These are phyloP conservation scores for Kandelia obovata DNA, from an alignment of 345 rosid genomes.

Conservation along the genomic window DNA sequence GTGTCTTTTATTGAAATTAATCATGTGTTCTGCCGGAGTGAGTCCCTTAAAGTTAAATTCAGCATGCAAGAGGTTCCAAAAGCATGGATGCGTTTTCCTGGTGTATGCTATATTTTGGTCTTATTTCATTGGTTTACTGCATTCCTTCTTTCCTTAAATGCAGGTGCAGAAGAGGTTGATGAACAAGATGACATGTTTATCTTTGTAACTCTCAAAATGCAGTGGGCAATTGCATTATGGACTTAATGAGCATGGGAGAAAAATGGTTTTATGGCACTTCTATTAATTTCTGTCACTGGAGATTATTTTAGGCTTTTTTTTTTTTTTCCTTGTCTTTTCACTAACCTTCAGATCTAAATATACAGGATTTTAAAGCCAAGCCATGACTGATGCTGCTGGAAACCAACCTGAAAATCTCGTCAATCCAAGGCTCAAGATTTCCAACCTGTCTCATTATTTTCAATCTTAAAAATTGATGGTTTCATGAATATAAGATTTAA, in stretches of 20 bases:
- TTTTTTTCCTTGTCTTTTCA: no score
- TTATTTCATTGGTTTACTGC: neutral
- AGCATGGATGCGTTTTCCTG: neutral
- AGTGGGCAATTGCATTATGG: slow-evolving; percentile 85
- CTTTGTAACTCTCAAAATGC: slow-evolving; percentile 95
- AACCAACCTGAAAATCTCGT: slow-evolving; percentile 72
- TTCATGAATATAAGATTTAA: neutral
- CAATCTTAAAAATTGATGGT: neutral
- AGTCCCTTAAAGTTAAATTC: no score
- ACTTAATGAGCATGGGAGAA: slow-evolving; percentile 42
- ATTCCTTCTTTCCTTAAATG: neutral
- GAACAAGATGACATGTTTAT: slow-evolving; percentile 86
- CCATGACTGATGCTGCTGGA: slow-evolving; percentile 91
- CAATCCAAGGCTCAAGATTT: slow-evolving; percentile 81
- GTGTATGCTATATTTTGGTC: neutral
- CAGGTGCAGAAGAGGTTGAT: slow-evolving; percentile 78
- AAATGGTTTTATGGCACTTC: neutral
- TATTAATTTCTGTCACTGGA: no score
- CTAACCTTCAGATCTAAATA: no score
- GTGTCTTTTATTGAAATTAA: slow-evolving; percentile 12
- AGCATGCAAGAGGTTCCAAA: no score
- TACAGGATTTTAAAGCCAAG: slow-evolving; percentile 48
- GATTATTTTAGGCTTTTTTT: no score
- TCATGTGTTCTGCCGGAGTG: slow-evolving; percentile 1
- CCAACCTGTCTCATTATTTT: neutral